phyloP scores from a whole-genome alignment of 78 protist species.

The Protostelium mycophagum region DNA sequence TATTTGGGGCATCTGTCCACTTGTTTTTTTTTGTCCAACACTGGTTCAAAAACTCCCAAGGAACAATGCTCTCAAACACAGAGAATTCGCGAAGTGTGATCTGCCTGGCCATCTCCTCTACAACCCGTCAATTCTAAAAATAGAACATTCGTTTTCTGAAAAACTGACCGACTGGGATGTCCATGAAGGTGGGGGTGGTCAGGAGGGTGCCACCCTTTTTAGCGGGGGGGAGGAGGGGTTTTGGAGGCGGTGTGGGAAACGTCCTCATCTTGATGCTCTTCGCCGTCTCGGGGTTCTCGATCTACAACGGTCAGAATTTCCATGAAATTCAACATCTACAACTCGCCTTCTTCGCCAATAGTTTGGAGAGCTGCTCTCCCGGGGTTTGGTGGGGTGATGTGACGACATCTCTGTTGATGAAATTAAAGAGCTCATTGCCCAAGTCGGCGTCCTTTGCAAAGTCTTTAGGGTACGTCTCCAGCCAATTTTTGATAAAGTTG shows the following conservation, averaged over 20 bases:
- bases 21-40: constrained; percentile 64
- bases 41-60: constrained; percentile 70
- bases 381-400: neutral
- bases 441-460: neutral
- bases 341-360: neutral
- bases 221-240: neutral
- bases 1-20: constrained; percentile 50
- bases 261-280: neutral
- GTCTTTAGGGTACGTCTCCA: neutral
- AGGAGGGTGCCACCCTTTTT: neutral
- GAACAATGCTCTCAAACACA: constrained; percentile 52
- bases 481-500: neutral
- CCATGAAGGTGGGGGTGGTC: neutral
- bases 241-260: neutral
- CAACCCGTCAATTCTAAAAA: constrained; percentile 2
- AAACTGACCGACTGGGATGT: neutral
- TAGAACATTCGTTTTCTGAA: neutral
- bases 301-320: no score
- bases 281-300: neutral
- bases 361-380: neutral
- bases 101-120: constrained; percentile 66
- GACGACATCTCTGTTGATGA: neutral
- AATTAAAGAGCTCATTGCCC: neutral
- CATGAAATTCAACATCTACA: no score
- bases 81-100: constrained; percentile 60